Evolutionary conservation across 192 early-diverging fungal genomes (phyloP), one percentile per base, ranked within the genome.

Genomic region (Umbelopsis isabellina): DNA sequence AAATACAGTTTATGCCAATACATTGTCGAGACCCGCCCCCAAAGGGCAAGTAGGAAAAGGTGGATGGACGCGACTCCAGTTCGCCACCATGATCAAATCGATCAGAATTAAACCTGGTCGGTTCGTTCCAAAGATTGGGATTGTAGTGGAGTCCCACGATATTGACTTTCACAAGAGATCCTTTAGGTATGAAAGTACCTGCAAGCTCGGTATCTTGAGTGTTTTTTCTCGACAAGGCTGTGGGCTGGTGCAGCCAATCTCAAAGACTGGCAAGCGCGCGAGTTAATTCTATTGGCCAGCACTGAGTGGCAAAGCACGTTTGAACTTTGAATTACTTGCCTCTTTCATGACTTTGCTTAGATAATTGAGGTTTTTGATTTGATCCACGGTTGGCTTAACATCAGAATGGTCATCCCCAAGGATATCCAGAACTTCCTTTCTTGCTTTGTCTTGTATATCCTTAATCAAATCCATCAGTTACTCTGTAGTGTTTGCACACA

Each of bases 381-480:
- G 80, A 16, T 84, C 79, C 67, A 78, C 65, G 18, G 77, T 80
- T 1, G 87, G 85, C 18, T 79, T 75, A 7, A 80, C 72, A 65
- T 88, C 86, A 46, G 75, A 70, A 35, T 79, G 80, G 49, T 61
- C 65, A 68, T 90, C 83, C 20, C 88, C 88, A 9, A 90, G 71
- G 4, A 90, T 76, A 9, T 66, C 50, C 6, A 84, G 45, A 22
- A 84, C 84, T 69, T 88, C 85, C 25, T 71, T 72, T 51, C 88
- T 82, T 9, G 84, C 87, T 61, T 81, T 87, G 21, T 77, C 50
- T 75, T 90, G 87, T 41, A 88, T 78, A 4, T 86, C 79, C 64
- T 73, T 41, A 47, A 44, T 16, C 9, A 15, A 46, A 16, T 13
- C 37, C 22, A 6, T 44, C 20, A 66, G 9, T 66, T 18, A 10